Base-by-base conservation (phyloP, 2,329 filamentous ascomycete species). In the Ceratocystiopsis brevicomis region DNA sequence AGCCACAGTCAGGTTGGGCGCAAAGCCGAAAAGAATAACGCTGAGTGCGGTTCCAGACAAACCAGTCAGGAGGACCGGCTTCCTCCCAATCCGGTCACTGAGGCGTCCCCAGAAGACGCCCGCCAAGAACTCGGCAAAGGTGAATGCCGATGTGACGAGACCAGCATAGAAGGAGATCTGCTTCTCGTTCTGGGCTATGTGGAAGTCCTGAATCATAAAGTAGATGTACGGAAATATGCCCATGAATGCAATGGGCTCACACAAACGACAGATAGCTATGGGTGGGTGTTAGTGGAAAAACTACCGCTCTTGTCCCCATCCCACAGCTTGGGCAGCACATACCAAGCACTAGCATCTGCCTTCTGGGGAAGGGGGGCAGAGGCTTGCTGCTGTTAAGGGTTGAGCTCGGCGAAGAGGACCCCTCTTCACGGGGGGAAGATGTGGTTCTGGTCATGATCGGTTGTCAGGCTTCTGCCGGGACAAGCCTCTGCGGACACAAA, bases 201-300 rank as follows among this genome's bases (percentile, higher is more conserved):
- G 69, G 62, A 96, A 96, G 48, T 86, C 85, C 54, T 86, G 71
- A 53, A 96, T 81, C 90, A 98, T 96, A 66, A 82, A 88, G 66
- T 94, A 96, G 53, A 93, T 86, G 61, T 96, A 98, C 1, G 90
- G 90, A 58, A 98, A 96, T 53, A 96, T 95, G 43, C 87, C 95
- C 85, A 95, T 96, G 69, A 98, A 96, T 6, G 90, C 90, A 60
- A 98, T 96, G 42, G 90, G 90, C 59, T 98, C 90, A 68, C 86
- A 95, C 66, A 98, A 88, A 56, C 90, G 80, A 63, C 87, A 94
- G 56, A 94, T 70, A 39, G 86, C 87, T 92, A 49, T 37, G 25
- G 21, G 1, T 11, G 17, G 16, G 6, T n/a, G 19, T 41, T 38
- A 44, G 41, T 34, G 34, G 3, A 25, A 36, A 11, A 13, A 19